Conservation (phyloP, 441 rosid species). For the Macaranga tanarius region DNA sequence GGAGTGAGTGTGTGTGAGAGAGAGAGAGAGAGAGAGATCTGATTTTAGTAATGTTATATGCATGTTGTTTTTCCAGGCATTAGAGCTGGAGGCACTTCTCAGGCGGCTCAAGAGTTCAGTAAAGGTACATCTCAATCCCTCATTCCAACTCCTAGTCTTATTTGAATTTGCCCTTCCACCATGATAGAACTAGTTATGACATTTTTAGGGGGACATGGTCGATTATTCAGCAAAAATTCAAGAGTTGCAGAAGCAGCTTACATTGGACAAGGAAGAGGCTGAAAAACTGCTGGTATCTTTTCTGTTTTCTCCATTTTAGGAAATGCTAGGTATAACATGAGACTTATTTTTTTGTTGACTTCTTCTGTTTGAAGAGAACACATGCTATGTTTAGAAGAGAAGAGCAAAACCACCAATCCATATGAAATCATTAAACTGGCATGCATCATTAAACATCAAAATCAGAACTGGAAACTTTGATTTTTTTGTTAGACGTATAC, state of each 20-base stretch:
- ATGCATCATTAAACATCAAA: background rate
- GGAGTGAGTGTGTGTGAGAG: background rate
- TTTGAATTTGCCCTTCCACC: constrained; percentile 9
- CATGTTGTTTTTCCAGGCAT: constrained; percentile 46
- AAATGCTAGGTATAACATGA: constrained; percentile 3
- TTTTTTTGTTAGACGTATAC: background rate
- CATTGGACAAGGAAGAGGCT: constrained; percentile 90
- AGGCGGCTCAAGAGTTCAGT: constrained; percentile 62
- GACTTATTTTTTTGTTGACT: background rate
- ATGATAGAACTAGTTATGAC: constrained; percentile 16
- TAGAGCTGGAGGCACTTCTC: constrained; percentile 75
- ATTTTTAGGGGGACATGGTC: constrained; percentile 65
- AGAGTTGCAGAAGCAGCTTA: constrained; percentile 86
- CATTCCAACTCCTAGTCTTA: background rate
- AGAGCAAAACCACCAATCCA: background rate
- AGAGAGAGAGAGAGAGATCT: constrained; percentile 12
- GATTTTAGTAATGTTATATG: constrained; percentile 3
- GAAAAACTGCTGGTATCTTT: constrained; percentile 70
- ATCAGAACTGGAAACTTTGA: background rate
- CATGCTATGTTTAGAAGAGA: background rate
- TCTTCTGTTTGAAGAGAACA: background rate
- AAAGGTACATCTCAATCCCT: constrained; percentile 47
- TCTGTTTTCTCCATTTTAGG: background rate
- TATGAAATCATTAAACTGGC: background rate
- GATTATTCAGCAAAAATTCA: constrained; percentile 82